Percentiles rank a stretch among this genome's conserved stretches.
These are phyloP conservation scores for Boletus tylopilopsis DNA, from an alignment of 768 basidiomycete genomes.

Conservation along the genomic window DNA sequence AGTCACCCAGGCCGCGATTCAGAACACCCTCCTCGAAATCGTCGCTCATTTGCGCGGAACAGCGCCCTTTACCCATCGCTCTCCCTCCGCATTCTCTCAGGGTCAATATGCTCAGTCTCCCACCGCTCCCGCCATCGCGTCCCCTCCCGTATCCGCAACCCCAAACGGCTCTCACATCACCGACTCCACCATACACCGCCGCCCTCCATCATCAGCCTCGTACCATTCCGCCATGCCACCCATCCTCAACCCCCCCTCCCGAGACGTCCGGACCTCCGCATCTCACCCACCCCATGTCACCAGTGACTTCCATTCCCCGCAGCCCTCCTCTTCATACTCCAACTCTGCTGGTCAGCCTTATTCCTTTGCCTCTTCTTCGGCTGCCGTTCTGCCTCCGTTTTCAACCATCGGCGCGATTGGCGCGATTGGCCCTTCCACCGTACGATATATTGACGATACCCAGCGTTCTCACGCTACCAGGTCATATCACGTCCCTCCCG, in stretches of 20 bases:
- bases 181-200: constrained; percentile 23
- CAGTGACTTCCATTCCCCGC: constrained; percentile 43
- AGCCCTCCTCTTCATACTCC: constrained; percentile 40
- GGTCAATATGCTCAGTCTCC: constrained; percentile 62
- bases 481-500: constrained; percentile 34
- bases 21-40: constrained; percentile 76
- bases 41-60: constrained; percentile 70
- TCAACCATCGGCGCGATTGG: constrained; percentile 63
- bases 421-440: constrained; percentile 48
- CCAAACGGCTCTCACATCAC: constrained; percentile 31
- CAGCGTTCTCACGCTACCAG: constrained; percentile 28
- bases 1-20: constrained; percentile 68
- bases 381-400: constrained; percentile 65
- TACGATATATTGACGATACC: constrained; percentile 49
- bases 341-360: constrained; percentile 34
- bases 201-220: constrained; percentile 29
- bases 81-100: constrained; percentile 54
- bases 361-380: constrained; percentile 37
- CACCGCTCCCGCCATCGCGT: constrained; percentile 56
- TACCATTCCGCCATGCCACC: constrained; percentile 30
- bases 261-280: constrained; percentile 33
- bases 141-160: constrained; percentile 41
- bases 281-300: constrained; percentile 28
- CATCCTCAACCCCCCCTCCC: constrained; percentile 27
- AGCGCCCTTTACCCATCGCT: constrained; percentile 46